A percentile compares a stretch with the other conserved stretches of the same genome.
phyloP scores from a whole-genome alignment of 2,329 filamentous ascomycete species.

The Talaromyces sp. region DNA sequence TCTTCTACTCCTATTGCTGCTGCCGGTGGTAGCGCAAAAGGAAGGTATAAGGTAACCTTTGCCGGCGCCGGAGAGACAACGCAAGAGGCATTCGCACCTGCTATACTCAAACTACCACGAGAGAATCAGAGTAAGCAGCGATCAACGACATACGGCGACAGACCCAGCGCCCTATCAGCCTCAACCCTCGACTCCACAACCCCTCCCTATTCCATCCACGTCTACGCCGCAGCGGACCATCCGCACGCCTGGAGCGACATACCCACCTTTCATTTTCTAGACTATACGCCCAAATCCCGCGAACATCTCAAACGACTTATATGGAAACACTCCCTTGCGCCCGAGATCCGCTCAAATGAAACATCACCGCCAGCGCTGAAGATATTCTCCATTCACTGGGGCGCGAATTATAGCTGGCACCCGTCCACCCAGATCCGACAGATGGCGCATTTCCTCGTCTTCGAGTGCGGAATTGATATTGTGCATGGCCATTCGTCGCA shows the following conservation, averaged over 20 bases:
- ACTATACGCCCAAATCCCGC: slow-evolving; percentile 29
- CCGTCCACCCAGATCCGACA: slow-evolving; percentile 30
- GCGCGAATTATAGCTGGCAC: slow-evolving; percentile 40
- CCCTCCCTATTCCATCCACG: slow-evolving; percentile 25
- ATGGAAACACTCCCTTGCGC: slow-evolving; percentile 6
- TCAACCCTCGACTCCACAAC: background rate
- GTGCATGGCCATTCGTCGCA: slow-evolving; percentile 42
- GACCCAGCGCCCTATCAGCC: background rate
- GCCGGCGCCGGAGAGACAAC: slow-evolving; percentile 32
- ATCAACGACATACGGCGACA: slow-evolving; percentile 2
- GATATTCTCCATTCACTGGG: slow-evolving; percentile 42
- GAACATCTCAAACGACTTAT: slow-evolving; percentile 23
- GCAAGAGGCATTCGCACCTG: slow-evolving; percentile 31
- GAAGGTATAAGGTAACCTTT: slow-evolving; percentile 26
- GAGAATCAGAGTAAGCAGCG: background rate
- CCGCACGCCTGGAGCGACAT: slow-evolving; percentile 33
- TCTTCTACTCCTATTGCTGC: background rate
- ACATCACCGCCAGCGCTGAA: slow-evolving; percentile 29
- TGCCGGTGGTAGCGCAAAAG: background rate
- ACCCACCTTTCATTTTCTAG: slow-evolving; percentile 36
- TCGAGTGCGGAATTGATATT: slow-evolving; percentile 42
- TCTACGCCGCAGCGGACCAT: slow-evolving; percentile 39
- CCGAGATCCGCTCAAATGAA: background rate
- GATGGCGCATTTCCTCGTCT: slow-evolving; percentile 39
- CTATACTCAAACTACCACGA: slow-evolving; percentile 26